phyloP scores from a whole-genome alignment of 2,329 filamentous ascomycete genomes.

The Beauveria brongniartii region DNA sequence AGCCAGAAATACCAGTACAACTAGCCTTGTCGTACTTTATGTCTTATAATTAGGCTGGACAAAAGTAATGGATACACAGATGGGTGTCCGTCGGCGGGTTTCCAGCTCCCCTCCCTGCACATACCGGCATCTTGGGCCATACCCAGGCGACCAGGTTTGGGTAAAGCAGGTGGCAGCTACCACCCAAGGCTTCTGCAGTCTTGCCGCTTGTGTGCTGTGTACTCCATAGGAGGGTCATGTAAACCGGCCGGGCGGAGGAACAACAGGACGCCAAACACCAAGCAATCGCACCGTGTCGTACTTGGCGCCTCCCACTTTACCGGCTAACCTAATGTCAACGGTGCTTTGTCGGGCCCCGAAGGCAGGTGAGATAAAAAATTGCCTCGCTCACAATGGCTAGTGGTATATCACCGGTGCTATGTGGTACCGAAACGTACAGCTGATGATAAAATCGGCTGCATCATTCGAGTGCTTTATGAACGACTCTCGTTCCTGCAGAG shows the following conservation, averaged over 20 bases:
- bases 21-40: neutral
- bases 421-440: neutral
- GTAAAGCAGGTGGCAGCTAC: neutral
- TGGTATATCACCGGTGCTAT: neutral
- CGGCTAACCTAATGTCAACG: neutral
- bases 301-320: neutral
- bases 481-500: neutral
- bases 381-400: neutral
- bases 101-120: neutral
- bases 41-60: neutral
- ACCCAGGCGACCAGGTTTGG: neutral
- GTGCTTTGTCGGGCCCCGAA: neutral
- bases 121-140: neutral
- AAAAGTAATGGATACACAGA: neutral
- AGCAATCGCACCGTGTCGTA: neutral
- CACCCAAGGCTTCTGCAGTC: no score
- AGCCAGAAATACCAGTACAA: no score
- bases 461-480: neutral
- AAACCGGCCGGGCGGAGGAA: neutral
- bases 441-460: neutral
- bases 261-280: neutral
- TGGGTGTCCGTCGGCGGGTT: neutral
- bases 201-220: neutral
- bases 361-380: neutral
- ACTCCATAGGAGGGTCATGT: no score